Base-by-base conservation (phyloP, 2,329 filamentous ascomycete species). In the Beauveria bassiana region DNA sequence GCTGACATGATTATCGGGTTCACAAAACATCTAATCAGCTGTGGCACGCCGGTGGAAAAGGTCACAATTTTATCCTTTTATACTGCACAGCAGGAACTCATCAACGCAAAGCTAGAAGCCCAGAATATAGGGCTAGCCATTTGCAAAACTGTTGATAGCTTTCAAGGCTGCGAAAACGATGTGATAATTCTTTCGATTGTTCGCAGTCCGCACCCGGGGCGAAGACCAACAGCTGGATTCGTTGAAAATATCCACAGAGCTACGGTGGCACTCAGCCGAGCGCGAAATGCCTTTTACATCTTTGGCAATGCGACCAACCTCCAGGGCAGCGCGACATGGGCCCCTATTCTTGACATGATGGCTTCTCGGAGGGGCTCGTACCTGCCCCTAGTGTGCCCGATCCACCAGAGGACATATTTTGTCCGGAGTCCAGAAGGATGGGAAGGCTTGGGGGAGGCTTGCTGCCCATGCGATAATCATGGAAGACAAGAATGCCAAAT, bases 101-200 rank as follows among this genome's bases (percentile, higher is more conserved):
- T 96, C 2, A 67, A 86, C 0, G 77, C 75, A 16, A 71, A 75
- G 6, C 71, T 87, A 3, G 72, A 74, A 12, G 20, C 42, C 20
- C 42, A 50, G 4, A 56, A 34, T 5, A 5, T 12, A 65, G 68
- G 20, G 69, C 75, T 45, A 47, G 67, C 42, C 50, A 69, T 58
- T 58, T 74, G 87, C 96, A 1, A 83, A 40, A 96, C 92, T 0
- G 90, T 97, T 0, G 93, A 96, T 68, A 90, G 89, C 0, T 96
- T 93, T 68, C 92, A 96, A 71, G 92, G 92, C 14, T 91, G 96
- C 68, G 91, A 96, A 70, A 96, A 96, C 64, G 89, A 93, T 26
- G 79, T 96, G 9, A 80, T 97, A 10, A 71, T 96, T 2, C 76
- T 96, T 0, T 96, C 92, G 0, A 77, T 96, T 0, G 91, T 95